A percentile compares a stretch with the other conserved stretches of the same genome.
These are phyloP conservation scores for Chenopodium formosanum DNA, from an alignment of 148 eudicot species.

Conservation along the genomic window DNA sequence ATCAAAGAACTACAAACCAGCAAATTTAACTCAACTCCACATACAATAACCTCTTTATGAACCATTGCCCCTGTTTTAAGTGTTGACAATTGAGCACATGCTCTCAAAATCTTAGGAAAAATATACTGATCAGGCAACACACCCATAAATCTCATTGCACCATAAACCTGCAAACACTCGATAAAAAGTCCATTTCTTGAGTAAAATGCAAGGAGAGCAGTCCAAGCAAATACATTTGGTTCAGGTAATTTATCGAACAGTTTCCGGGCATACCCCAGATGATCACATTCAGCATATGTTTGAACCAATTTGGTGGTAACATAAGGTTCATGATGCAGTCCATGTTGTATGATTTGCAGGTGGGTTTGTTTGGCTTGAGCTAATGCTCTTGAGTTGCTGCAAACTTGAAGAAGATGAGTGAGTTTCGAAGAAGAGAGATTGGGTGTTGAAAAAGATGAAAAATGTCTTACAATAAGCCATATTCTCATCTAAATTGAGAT, in stretches of 20 bases:
- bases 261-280: constrained; percentile 32
- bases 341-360: constrained; percentile 39
- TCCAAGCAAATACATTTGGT: constrained; percentile 52
- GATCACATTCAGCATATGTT: constrained; percentile 37
- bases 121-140: constrained; percentile 47
- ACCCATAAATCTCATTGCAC: constrained; percentile 35
- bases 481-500: constrained; percentile 12
- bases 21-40: constrained; percentile 36
- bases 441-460: constrained; percentile 14
- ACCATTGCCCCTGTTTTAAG: constrained; percentile 32
- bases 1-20: constrained; percentile 49
- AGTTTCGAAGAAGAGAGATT: constrained; percentile 28
- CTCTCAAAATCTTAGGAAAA: constrained; percentile 47
- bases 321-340: constrained; percentile 35
- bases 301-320: constrained; percentile 48
- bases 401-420: constrained; percentile 41
- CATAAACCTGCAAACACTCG: constrained; percentile 32
- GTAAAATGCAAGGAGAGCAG: constrained; percentile 43
- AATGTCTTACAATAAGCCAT: constrained; percentile 23
- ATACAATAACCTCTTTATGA: constrained; percentile 50
- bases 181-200: constrained; percentile 31
- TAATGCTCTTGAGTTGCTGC: constrained; percentile 44
- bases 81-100: constrained; percentile 31
- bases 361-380: constrained; percentile 42
- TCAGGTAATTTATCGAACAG: constrained; percentile 48